phyloP scores from a whole-genome alignment of 352 stramenopile species.

The Phytophthora melonis region DNA sequence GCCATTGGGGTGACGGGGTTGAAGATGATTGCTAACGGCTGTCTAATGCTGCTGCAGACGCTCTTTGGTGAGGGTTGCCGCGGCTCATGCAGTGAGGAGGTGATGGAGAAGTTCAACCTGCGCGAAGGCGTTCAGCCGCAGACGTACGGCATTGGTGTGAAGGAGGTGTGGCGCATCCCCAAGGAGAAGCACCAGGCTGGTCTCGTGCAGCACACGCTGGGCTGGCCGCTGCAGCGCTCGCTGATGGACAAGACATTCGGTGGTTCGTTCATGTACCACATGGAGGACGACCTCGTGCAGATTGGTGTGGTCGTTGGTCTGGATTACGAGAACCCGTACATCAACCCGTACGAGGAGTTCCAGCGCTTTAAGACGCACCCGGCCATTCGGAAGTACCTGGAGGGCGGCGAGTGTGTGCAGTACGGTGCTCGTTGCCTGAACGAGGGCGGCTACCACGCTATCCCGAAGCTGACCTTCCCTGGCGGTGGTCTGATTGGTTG shows the following conservation, averaged over 20 bases:
- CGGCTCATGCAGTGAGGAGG: slow-evolving; percentile 96
- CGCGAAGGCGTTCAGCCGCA: slow-evolving; percentile 92
- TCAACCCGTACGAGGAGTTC: slow-evolving; percentile 99
- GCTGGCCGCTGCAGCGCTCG: slow-evolving; percentile 96
- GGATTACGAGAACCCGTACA: slow-evolving; percentile 99
- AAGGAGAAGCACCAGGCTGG: slow-evolving; percentile 95
- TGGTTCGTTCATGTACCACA: slow-evolving; percentile 99
- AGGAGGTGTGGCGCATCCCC: slow-evolving; percentile 96
- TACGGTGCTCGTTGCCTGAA: slow-evolving; percentile 97
- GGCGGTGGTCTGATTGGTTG: slow-evolving; percentile 97
- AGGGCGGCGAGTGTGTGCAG: slow-evolving; percentile 97
- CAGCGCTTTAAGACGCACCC: slow-evolving; percentile 99
- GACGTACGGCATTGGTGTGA: slow-evolving; percentile 99
- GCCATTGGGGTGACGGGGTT: neutral
- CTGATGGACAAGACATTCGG: slow-evolving; percentile 96
- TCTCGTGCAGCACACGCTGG: slow-evolving; percentile 98
- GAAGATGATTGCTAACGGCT: slow-evolving; percentile 9
- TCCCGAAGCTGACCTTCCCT: slow-evolving; percentile 99
- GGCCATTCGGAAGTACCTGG: slow-evolving; percentile 92
- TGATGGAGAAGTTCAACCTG: slow-evolving; percentile 98
- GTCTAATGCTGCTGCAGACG: slow-evolving; percentile 66
- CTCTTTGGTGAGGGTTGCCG: slow-evolving; percentile 98
- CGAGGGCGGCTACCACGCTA: slow-evolving; percentile 96
- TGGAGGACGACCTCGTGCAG: slow-evolving; percentile 95
- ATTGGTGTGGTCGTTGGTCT: slow-evolving; percentile 97